Conservation (phyloP, 352 stramenopile genomes). For the Phytophthora pini region DNA sequence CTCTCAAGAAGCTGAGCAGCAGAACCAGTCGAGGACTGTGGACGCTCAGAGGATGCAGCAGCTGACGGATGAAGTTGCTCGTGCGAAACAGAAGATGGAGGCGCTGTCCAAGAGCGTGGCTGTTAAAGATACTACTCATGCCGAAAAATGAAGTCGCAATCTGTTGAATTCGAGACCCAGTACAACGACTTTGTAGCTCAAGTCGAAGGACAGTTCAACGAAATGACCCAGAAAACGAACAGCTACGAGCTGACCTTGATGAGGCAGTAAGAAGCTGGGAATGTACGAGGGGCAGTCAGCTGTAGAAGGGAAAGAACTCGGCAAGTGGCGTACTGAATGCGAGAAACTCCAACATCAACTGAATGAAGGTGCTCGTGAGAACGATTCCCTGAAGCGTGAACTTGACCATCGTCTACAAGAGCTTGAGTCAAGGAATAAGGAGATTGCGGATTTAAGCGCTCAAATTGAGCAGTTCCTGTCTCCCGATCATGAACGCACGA, state of each 20-base stretch:
- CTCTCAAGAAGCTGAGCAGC: slow-evolving; percentile 47
- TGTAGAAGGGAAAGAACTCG: slow-evolving; percentile 47
- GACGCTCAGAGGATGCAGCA: slow-evolving; percentile 51
- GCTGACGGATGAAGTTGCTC: slow-evolving; percentile 44
- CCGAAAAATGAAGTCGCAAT: slow-evolving; percentile 57
- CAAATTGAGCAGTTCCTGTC: slow-evolving; percentile 64
- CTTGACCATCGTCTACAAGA: slow-evolving; percentile 61
- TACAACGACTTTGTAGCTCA: slow-evolving; percentile 64
- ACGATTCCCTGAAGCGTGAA: slow-evolving; percentile 54
- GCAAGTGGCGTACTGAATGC: slow-evolving; percentile 58
- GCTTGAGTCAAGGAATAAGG: slow-evolving; percentile 55
- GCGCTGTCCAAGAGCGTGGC: slow-evolving; percentile 49
- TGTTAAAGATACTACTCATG: slow-evolving; percentile 52
- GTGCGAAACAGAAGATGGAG: slow-evolving; percentile 49
- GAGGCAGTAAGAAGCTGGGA: slow-evolving; percentile 51
- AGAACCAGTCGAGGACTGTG: slow-evolving; percentile 24
- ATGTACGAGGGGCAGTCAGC: slow-evolving; percentile 33
- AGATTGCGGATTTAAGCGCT: slow-evolving; percentile 53
- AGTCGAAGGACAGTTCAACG: slow-evolving; percentile 57
- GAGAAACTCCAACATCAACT: slow-evolving; percentile 51
- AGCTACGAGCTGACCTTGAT: slow-evolving; percentile 59
- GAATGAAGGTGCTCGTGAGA: slow-evolving; percentile 48
- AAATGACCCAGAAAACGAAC: slow-evolving; percentile 60
- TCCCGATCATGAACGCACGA: slow-evolving; percentile 58
- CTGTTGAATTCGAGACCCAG: slow-evolving; percentile 60